Percentiles rank a stretch among this genome's conserved stretches.
Evolutionary conservation across 1,284 basidiomycete genomes (phyloP).

Genomic region (Hemileia vastatrix): DNA sequence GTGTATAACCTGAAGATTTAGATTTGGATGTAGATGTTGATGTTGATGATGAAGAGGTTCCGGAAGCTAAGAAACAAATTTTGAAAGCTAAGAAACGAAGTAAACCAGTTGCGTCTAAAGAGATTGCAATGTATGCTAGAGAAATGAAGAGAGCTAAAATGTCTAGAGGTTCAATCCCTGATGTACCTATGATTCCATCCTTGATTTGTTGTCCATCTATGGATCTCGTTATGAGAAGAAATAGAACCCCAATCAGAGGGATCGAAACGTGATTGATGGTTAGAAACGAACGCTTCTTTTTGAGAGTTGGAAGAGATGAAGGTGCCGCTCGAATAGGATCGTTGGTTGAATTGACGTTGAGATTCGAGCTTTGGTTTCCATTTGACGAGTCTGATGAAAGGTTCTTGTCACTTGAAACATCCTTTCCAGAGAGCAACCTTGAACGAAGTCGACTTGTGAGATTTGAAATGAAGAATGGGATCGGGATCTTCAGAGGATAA

Average conservation of each 20-base stretch:
- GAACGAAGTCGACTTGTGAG: no score
- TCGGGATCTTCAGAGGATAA: no score
- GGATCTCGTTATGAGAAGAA: conserved; percentile 65
- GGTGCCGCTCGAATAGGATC: no score
- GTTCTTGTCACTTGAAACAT: background rate
- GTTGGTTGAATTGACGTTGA: background rate
- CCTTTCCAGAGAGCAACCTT: conserved; percentile 10
- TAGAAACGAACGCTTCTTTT: conserved; percentile 5
- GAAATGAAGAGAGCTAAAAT: conserved; percentile 86
- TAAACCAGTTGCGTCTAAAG: conserved; percentile 78
- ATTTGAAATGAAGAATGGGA: no score
- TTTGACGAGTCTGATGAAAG: background rate
- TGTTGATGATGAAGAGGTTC: no score
- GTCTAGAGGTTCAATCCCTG: conserved; percentile 77
- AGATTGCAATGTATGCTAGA: conserved; percentile 85
- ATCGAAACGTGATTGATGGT: conserved; percentile 30
- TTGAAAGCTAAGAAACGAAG: conserved; percentile 76
- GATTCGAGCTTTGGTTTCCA: background rate
- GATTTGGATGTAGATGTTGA: conserved; percentile 52
- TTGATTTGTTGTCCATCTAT: conserved; percentile 58
- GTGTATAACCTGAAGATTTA: conserved; percentile 48
- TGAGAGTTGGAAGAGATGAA: background rate
- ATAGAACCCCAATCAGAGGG: conserved; percentile 65
- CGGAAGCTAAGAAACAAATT: no score
- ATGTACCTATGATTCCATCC: conserved; percentile 55